Evolutionary conservation across 176 grass and related monocot genomes (phyloP), one percentile per base, ranked within the genome.

Genomic region (Themeda triandra): DNA sequence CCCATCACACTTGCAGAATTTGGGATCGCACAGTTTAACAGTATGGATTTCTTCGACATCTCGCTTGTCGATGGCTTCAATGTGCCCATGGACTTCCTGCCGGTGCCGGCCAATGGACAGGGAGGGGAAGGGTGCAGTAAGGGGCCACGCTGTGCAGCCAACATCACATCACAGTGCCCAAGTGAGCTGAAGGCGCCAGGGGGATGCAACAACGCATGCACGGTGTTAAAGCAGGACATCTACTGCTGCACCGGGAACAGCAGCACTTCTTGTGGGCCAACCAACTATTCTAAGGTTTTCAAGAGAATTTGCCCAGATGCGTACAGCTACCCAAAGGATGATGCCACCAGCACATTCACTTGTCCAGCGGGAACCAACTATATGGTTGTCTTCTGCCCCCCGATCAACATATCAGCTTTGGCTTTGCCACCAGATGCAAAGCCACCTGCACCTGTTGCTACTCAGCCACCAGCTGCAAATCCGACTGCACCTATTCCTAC

Each of bases 81-180:
- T 31, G 76, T 94, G 60, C 84, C 75, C 15, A 77, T 92, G 75
- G 82, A 88, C 35, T 87, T 94, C 81, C 64, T 83, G 40, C 86
- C 84, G 0, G 24, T 17, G 66, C 46, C 37, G 0, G n/a, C 39
- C 35, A 72, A 82, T 1, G 42, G 42, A 13, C 13, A 32, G 39
- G 24, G 31, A 78, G 40, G 67, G 65, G 3, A 17, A 40, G 62
- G 1, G 24, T 88, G 86, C 86, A 60, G 36, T 28, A 66, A 10
- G 66, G 80, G 80, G 32, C 73, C 80, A 0, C 74, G 32, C 24
- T 84, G 86, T 0, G 1, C 24, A n/a, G 13, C 42, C 2, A 19
- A 87, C 79, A 69, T 87, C 79, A 82, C 59, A 0, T 23, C 71
- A 2, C 78, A 86, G 62, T 90, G 88, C 33, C 88, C 91, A 39